Conservation (phyloP, 1,139 yeast species). For the Eremothecium cymbalariae region DNA sequence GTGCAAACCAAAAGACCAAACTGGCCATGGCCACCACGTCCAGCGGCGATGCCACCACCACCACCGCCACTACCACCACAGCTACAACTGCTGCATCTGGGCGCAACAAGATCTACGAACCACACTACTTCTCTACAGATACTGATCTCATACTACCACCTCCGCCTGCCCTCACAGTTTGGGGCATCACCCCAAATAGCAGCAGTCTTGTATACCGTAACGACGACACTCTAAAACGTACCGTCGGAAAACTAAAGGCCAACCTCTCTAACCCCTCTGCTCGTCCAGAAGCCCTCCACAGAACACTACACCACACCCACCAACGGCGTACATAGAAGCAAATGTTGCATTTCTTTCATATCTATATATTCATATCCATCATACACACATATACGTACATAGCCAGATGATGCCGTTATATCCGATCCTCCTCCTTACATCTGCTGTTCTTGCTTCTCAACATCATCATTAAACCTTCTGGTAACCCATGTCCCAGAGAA, state of each 20-base stretch:
- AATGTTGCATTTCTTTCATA: no score
- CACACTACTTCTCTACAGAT: constrained; percentile 4
- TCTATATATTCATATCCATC: no score
- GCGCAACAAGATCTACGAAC: constrained; percentile 5
- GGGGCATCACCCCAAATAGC: constrained; percentile 1
- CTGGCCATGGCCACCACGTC: background rate
- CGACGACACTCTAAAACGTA: constrained; percentile 1
- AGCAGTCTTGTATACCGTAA: background rate
- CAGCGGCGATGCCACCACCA: background rate
- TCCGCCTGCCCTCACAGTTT: constrained; percentile 4
- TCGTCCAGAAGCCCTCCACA: background rate
- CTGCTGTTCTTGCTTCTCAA: no score
- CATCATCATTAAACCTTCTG: no score
- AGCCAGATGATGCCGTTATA: no score
- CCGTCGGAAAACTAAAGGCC: background rate
- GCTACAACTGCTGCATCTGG: constrained; percentile 14
- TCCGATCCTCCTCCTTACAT: no score
- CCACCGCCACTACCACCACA: constrained; percentile 1
- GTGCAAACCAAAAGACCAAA: constrained; percentile 19
- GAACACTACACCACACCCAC: background rate
- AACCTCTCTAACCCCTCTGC: background rate
- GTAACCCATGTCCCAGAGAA: no score
- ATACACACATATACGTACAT: no score
- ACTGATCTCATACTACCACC: constrained; percentile 1
- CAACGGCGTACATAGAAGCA: no score